Percentiles rank a stretch among this genome's conserved stretches.
Conservation (phyloP, 1,139 yeast genomes). For the Yamadazyma dendronema region DNA sequence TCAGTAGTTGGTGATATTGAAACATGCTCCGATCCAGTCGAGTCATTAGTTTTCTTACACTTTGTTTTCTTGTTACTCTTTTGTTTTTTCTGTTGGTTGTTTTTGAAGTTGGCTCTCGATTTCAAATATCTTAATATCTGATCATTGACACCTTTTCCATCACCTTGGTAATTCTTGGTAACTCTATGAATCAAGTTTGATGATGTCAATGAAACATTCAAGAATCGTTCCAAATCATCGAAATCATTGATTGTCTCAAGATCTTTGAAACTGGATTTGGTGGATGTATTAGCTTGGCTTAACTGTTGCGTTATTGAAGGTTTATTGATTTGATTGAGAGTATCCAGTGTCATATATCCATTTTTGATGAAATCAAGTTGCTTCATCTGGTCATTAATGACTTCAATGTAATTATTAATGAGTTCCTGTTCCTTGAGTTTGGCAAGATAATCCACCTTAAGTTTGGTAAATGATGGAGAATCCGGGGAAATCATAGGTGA, state of each 20-base stretch:
- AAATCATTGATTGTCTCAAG: slow-evolving; percentile 41
- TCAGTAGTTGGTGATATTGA: neutral
- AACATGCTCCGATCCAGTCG: slow-evolving; percentile 1
- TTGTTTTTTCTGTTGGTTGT: slow-evolving; percentile 3
- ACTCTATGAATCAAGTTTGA: slow-evolving; percentile 42
- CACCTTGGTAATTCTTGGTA: slow-evolving; percentile 27
- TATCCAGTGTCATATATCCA: slow-evolving; percentile 48
- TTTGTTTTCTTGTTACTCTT: slow-evolving; percentile 7
- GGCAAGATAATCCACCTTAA: slow-evolving; percentile 35
- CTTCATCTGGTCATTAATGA: slow-evolving; percentile 44
- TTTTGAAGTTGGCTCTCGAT: slow-evolving; percentile 7
- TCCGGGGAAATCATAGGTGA: too few relatives aligned
- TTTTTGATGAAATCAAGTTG: slow-evolving; percentile 46
- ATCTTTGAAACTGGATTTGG: slow-evolving; percentile 23
- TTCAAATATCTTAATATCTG: slow-evolving; percentile 39
- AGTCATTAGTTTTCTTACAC: slow-evolving; percentile 2
- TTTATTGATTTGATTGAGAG: slow-evolving; percentile 25
- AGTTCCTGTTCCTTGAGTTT: slow-evolving; percentile 47
- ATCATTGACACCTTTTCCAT: slow-evolving; percentile 24
- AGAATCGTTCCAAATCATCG: slow-evolving; percentile 43
- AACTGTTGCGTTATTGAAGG: slow-evolving; percentile 1
- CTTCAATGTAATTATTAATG: slow-evolving; percentile 44
- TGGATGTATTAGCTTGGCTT: slow-evolving; percentile 2
- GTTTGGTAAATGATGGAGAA: slow-evolving; percentile 21
- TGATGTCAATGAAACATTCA: slow-evolving; percentile 40